phyloP scores from a whole-genome alignment of 2,329 filamentous ascomycete genomes.

The Exophiala sideris region DNA sequence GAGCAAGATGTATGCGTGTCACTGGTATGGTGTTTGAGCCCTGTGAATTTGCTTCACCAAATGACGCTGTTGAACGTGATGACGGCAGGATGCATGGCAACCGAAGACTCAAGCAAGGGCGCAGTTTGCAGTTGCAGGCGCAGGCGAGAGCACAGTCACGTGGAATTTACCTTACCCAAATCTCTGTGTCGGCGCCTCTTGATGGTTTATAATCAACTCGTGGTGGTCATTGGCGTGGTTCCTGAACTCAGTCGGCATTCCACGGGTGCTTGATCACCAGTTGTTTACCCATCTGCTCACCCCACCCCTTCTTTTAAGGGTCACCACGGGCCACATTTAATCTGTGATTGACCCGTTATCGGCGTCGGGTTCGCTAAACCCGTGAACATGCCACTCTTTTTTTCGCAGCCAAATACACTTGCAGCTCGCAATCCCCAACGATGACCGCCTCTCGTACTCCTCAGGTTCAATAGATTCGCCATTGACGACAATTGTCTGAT shows the following conservation, averaged over 20 bases:
- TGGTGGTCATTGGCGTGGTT: too few species aligned
- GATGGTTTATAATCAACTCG: too few species aligned
- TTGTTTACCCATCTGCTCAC: neutral
- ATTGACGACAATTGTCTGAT: neutral
- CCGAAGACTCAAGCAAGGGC: neutral
- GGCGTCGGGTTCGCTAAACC: slow-evolving; percentile 9
- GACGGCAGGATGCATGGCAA: neutral
- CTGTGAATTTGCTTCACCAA: neutral
- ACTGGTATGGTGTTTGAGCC: too few species aligned
- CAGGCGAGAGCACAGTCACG: too few species aligned
- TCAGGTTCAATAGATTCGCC: neutral
- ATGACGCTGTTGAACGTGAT: neutral
- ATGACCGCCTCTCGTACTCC: neutral
- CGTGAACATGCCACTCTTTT: slow-evolving; percentile 10
- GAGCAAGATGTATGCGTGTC: too few species aligned
- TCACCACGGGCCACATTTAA: neutral
- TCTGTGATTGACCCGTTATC: slow-evolving; percentile 9
- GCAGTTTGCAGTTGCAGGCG: too few species aligned
- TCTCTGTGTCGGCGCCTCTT: too few species aligned
- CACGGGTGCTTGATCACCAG: neutral
- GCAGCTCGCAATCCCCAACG: neutral
- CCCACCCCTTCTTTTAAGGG: neutral
- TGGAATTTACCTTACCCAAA: too few species aligned
- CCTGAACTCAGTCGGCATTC: neutral
- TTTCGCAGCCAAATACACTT: neutral